Base-by-base conservation (phyloP, 169 alveolate genomes). In the Plasmodium reichenowi region DNA sequence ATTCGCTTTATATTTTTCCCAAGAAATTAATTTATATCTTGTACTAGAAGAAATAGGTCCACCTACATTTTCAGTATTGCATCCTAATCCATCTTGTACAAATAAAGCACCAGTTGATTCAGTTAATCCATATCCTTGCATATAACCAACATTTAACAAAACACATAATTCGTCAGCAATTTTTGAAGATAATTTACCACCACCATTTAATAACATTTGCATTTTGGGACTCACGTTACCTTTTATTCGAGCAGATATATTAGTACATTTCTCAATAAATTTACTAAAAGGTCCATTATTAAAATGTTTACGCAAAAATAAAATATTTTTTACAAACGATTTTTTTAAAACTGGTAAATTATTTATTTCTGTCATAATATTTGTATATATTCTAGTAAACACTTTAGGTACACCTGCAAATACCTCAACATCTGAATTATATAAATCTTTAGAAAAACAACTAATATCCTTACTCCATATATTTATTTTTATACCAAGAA, bases 1-100 rank as follows among this genome's bases (percentile, higher is more conserved):
- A 22, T 92, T 94, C 0, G 95, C 93, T 17, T 78, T 75, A 73
- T 83, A 83, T 4, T 47, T 32, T 83, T 83, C 91, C 91, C 91
- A 83, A 4, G 91, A 17, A 5, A 13, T n/a, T 20, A 83, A 63
- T 68, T 70, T 66, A 48, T 54, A 83, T 59, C 32, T 29, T 1
- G 59, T 47, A 68, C 9, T 12, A 1, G 45, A 2, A 8, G 83
- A 54, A 0, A 56, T 22, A 7, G 91, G 85, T 7, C 91, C 91
- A 17, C 91, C 91, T 43, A 66, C 10, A 68, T 1, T 68, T 9
- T 67, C 58, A 20, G n/a, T 6, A 45, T 10, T 4, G 0, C n/a
- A 20, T 12, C 68, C 83, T 6, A 6, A 2, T 8, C 32, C 8
- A 3, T 58, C 12, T 50, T 83, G 91, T 0, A 62, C 20, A 1